These are phyloP conservation scores for Starmera quercuum DNA, from an alignment of 805 yeast species.

Conservation along the genomic window DNA sequence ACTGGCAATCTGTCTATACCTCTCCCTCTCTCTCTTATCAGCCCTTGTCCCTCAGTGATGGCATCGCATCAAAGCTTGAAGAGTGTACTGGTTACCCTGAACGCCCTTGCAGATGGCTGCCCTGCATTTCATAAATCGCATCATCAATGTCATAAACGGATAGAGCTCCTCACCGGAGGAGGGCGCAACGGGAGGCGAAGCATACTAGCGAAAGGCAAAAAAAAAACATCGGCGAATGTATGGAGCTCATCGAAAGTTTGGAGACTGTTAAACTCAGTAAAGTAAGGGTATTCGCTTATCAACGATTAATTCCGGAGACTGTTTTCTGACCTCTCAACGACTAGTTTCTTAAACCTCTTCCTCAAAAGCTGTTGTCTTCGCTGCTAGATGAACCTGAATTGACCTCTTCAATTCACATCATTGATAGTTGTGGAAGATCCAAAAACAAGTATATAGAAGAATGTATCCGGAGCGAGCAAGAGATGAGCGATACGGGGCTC, in stretches of 20 bases:
- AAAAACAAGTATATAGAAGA: not conserved
- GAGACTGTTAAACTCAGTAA: not conserved
- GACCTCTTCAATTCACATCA: not conserved
- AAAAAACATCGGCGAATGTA: too few species aligned
- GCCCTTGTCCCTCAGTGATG: too few species aligned
- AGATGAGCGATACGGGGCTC: not conserved
- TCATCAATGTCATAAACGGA: not conserved
- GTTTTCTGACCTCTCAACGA: not conserved
- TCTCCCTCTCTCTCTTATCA: too few species aligned
- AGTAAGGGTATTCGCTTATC: not conserved
- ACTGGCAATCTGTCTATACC: too few species aligned
- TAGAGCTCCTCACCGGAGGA: not conserved
- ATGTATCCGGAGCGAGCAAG: too few species aligned
- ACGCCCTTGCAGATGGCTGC: too few species aligned
- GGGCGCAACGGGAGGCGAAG: not conserved
- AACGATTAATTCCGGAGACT: not conserved
- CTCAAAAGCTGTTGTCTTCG: not conserved
- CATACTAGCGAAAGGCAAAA: too few species aligned
- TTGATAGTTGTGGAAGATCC: not conserved
- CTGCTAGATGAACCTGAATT: not conserved
- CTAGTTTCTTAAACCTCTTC: not conserved
- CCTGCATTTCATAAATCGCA: too few species aligned
- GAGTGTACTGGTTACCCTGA: too few species aligned
- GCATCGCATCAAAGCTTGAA: too few species aligned
- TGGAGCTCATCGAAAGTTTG: not conserved